Evolutionary conservation across 257 asterid species (phyloP).

Genomic region (Solanum infundibuliforme): DNA sequence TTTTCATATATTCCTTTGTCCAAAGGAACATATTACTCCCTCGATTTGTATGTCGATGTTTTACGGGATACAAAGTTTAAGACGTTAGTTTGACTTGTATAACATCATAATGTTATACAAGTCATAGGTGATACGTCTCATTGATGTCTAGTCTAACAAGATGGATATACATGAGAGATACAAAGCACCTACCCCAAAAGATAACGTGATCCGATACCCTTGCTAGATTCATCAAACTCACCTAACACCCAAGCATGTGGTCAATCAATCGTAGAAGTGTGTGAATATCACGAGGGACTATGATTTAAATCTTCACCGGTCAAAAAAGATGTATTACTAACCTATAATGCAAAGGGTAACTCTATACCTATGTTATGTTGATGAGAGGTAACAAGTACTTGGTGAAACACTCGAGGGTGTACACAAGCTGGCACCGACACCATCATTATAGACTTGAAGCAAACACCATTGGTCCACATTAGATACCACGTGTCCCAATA

Average conservation of each 20-base stretch:
- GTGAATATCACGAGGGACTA: background rate
- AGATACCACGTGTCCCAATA: background rate
- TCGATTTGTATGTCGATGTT: background rate
- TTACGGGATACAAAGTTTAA: background rate
- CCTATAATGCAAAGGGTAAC: background rate
- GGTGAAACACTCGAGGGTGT: background rate
- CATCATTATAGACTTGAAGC: background rate
- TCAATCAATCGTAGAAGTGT: background rate
- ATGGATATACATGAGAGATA: background rate
- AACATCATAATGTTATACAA: background rate
- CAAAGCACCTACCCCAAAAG: background rate
- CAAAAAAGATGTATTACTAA: background rate
- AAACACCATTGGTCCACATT: background rate
- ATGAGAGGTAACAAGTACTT: background rate
- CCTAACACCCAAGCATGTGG: background rate
- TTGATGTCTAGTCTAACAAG: background rate
- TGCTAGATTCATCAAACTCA: background rate
- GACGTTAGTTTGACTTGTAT: background rate
- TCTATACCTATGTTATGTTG: background rate
- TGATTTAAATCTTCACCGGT: too few relatives aligned
- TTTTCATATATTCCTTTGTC: background rate
- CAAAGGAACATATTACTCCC: background rate
- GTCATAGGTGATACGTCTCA: background rate
- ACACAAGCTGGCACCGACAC: rapidly evolving
- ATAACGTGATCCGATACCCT: background rate